Conservation (phyloP, 306 rosid genomes). For the Urtica urens region DNA sequence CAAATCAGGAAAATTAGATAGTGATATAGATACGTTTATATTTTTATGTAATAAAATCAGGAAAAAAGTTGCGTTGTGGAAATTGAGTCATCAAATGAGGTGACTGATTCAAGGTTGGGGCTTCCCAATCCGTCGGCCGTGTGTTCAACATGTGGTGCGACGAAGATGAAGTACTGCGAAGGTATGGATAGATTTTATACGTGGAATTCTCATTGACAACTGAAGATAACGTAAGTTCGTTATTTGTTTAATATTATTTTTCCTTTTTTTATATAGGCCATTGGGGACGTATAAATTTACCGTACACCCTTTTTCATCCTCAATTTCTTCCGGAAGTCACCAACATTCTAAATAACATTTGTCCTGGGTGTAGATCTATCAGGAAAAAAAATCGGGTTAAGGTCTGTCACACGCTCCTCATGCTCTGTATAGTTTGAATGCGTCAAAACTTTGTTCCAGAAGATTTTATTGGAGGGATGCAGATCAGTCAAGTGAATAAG, state of each 20-base stretch:
- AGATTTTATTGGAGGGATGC: neutral
- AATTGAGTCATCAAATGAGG: slow-evolving; percentile 50
- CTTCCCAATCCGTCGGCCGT: slow-evolving; percentile 56
- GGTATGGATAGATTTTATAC: slow-evolving; percentile 35
- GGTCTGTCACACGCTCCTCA: slow-evolving; percentile 49
- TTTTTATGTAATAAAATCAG: slow-evolving; percentile 24
- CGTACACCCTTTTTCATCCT: slow-evolving; percentile 56
- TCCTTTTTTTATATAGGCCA: slow-evolving; percentile 57
- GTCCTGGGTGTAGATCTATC: slow-evolving; percentile 70
- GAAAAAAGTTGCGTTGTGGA: slow-evolving; percentile 39
- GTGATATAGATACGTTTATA: neutral
- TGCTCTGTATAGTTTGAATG: slow-evolving; percentile 10
- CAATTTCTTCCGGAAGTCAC: slow-evolving; percentile 67
- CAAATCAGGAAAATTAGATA: neutral
- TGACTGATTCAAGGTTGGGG: slow-evolving; percentile 71
- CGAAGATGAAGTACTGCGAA: slow-evolving; percentile 42
- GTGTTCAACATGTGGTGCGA: slow-evolving; percentile 77
- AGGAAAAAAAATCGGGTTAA: slow-evolving; percentile 38
- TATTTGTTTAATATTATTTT: slow-evolving; percentile 13
- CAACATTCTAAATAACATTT: slow-evolving; percentile 67
- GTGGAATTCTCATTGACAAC: slow-evolving; percentile 39
- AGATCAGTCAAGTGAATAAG: neutral
- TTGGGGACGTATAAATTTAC: slow-evolving; percentile 68
- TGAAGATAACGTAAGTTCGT: neutral
- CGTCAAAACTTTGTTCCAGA: neutral